Conservation (phyloP, 768 basidiomycete species). For the Crassisporium funariophilum region DNA sequence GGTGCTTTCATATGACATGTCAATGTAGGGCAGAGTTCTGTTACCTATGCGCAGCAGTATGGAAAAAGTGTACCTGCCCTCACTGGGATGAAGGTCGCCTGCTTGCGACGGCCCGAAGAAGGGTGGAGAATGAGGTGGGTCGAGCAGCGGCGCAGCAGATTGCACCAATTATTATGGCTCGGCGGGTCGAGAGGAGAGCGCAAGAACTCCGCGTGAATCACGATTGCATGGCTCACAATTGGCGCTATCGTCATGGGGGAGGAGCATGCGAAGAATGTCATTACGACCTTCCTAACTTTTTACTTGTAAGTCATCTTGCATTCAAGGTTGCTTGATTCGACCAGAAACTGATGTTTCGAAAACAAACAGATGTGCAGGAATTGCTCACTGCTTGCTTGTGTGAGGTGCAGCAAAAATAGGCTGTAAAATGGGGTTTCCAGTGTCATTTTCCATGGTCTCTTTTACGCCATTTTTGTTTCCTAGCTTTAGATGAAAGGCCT, state of each 20-base stretch:
- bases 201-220: slow-evolving; percentile 51
- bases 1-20: slow-evolving; percentile 71
- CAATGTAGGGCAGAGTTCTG: slow-evolving; percentile 61
- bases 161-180: slow-evolving; percentile 31
- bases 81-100: slow-evolving; percentile 63
- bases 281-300: slow-evolving; percentile 39
- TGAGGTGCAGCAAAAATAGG: slow-evolving; percentile 41
- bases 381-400: slow-evolving; percentile 40
- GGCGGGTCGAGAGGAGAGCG: slow-evolving; percentile 34
- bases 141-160: slow-evolving; percentile 21
- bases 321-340: background rate
- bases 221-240: slow-evolving; percentile 48
- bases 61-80: slow-evolving; percentile 63
- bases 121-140: slow-evolving; percentile 43
- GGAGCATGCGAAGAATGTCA: slow-evolving; percentile 51
- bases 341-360: background rate
- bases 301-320: slow-evolving; percentile 45
- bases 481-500: too few species aligned
- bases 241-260: slow-evolving; percentile 45
- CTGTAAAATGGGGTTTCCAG: too few species aligned
- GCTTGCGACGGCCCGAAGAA: slow-evolving; percentile 43
- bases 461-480: too few species aligned
- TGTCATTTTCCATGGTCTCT: too few species aligned
- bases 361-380: slow-evolving; percentile 33
- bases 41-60: slow-evolving; percentile 60